phyloP scores from a whole-genome alignment of 192 early-diverging fungal species.

The Rhizoclosmatium globosum region DNA sequence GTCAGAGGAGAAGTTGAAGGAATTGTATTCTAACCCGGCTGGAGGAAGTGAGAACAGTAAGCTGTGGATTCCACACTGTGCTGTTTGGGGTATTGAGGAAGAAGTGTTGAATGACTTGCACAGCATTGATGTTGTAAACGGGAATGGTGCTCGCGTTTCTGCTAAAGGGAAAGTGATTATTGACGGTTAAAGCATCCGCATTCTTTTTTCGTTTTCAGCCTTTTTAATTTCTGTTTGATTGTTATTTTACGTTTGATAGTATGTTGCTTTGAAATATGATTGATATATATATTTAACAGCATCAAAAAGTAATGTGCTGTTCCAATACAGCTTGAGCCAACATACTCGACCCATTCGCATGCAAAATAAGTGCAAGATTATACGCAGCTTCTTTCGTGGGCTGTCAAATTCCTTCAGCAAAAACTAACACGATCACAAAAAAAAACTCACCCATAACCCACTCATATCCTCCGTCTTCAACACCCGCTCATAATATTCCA shows the following conservation, averaged over 20 bases:
- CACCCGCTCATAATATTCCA: slow-evolving; percentile 85
- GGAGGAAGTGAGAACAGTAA: neutral
- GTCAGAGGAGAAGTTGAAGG: neutral
- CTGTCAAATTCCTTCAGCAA: slow-evolving; percentile 37
- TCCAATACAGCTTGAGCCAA: slow-evolving; percentile 76
- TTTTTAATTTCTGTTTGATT: neutral
- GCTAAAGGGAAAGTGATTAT: neutral
- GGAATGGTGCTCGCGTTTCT: neutral
- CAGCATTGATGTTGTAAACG: neutral
- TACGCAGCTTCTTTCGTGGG: slow-evolving; percentile 85
- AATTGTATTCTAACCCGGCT: neutral
- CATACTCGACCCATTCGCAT: slow-evolving; percentile 72
- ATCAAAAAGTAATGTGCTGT: slow-evolving; percentile 79
- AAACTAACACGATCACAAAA: neutral
- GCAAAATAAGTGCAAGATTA: slow-evolving; percentile 86
- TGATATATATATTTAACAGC: too few species aligned
- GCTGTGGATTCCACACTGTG: slow-evolving; percentile 26
- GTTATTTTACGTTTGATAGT: neutral
- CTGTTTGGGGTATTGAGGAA: neutral
- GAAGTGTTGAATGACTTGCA: too few species aligned
- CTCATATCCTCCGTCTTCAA: slow-evolving; percentile 47
- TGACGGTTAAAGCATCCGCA: neutral
- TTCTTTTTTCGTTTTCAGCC: neutral
- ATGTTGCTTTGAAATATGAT: too few species aligned
- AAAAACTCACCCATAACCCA: slow-evolving; percentile 4